Evolutionary conservation across 1,139 yeast genomes (phyloP), one percentile per base, ranked within the genome.

Genomic region (Candida dubliniensis): DNA sequence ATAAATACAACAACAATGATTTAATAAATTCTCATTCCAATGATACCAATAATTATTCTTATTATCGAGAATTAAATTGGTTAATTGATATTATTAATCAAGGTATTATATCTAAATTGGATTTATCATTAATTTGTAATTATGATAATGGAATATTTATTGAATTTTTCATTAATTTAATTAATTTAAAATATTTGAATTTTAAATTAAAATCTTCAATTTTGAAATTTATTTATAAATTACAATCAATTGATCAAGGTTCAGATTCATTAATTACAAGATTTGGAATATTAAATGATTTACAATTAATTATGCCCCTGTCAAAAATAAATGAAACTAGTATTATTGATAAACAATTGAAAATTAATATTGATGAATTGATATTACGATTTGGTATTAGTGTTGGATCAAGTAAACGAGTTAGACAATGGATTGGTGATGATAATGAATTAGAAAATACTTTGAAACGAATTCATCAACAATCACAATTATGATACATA

Each of bases 11-110:
- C 12, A 87, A 72, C 34, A 72, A 76, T 12, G 87, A 81, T n/a
- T 30, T 12, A 18, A 18, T 74, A 3, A 73, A 86, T 25, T 63
- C 70, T 29, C 53, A 63, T 29, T 65, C 68, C 4, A 58, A 67
- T 18, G 66, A 66, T 11, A 63, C 62, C 3, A 71, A 72, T 35
- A 18, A 5, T 18, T 18, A 18, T 18, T 68, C 61, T 38, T 81
- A 79, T 54, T 77, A 79, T 52, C 76, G 74, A 42, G 87, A 86
- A 51, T 52, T 84, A 4, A 59, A 71, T 0, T 89, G 96, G 96
- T 64, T 87, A n/a, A 59, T 87, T 40, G 74, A 71, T 12, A 63
- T 66, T 7, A 57, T 88, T 26, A 61, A 67, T 2, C 50, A 59
- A 23, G 82, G 87, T 2, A 58, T 79, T 2, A 71, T 71, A 8